Evolutionary conservation across 768 basidiomycete species (phyloP), one percentile per base, ranked within the genome.

Genomic region (Xanthoconium stramineum): DNA sequence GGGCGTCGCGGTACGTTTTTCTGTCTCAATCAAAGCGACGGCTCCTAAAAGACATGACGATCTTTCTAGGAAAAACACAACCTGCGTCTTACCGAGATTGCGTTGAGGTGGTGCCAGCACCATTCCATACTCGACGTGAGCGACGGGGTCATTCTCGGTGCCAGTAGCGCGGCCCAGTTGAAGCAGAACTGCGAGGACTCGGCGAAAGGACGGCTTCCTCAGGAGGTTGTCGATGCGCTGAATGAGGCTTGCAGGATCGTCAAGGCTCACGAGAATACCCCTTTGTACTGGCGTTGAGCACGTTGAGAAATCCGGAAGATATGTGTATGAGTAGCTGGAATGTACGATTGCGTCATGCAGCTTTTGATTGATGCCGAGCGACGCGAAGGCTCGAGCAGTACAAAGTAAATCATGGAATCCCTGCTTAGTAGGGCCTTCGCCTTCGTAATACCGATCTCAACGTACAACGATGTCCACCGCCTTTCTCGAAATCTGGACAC

Each of bases 41-140:
- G 29, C 12, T 17, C 29, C 32, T 20, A 5, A 20, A 35, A 12
- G 24, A 17, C 11, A 0, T 40, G 7, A 14, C 37, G 29, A 12
- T 44, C 35, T 14, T 40, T 29, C 24, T 36, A 61, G 61, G 53
- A 76, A 36, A 78, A 75, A 47, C 72, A 83, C 56, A 58, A 68
- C 42, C 64, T 86, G 5, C 76, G 77, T 0, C 69, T 83, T 53
- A 73, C 77, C 3, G 83, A 85, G 67, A 75, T 83, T 5, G 81
- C 83, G 1, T 69, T 84, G 46, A 75, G 84, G n/a, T 86, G 84
- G 84, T 72, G 79, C 49, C 80, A 83, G 50, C 78, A 85, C 55
- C 84, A 86, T 57, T 81, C 79, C 7, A 54, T 72, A 3, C 63
- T 85, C 47, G 75, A 61, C 33, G 68, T 69, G 1, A 48, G 57